Conservation (phyloP, 2,329 filamentous ascomycete genomes). For the Calycina herbarum region DNA sequence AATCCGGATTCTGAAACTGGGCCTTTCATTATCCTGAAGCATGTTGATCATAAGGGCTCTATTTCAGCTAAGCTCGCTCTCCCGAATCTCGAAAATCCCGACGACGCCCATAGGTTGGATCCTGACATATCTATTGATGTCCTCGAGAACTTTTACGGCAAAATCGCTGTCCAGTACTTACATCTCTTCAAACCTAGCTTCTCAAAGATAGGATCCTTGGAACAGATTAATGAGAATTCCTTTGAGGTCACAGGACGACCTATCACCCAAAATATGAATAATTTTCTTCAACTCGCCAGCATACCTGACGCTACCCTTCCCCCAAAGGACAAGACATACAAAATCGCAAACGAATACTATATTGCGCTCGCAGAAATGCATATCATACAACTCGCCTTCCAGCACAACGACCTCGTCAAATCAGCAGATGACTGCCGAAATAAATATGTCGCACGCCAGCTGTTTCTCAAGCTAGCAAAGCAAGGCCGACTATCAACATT, state of each 20-base stretch:
- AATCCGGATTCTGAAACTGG: slow-evolving; percentile 16
- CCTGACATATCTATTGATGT: slow-evolving; percentile 25
- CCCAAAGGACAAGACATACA: slow-evolving; percentile 4
- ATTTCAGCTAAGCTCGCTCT: not conserved
- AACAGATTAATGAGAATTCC: not conserved
- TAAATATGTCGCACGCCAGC: slow-evolving; percentile 12
- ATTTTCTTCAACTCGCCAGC: slow-evolving; percentile 6
- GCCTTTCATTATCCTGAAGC: slow-evolving; percentile 23
- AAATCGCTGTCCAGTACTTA: not conserved
- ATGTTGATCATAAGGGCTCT: slow-evolving; percentile 31
- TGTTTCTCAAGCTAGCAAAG: slow-evolving; percentile 30
- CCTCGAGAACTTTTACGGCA: slow-evolving; percentile 9
- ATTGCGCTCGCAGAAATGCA: slow-evolving; percentile 8
- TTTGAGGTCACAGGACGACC: slow-evolving; percentile 17
- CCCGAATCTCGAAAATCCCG: slow-evolving; percentile 4
- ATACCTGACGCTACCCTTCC: slow-evolving; percentile 4
- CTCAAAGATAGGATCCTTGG: not conserved
- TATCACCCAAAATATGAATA: slow-evolving; percentile 4
- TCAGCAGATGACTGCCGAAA: slow-evolving; percentile 3
- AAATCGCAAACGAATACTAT: slow-evolving; percentile 9
- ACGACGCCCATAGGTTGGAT: slow-evolving; percentile 24
- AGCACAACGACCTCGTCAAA: slow-evolving; percentile 7
- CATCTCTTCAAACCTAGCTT: slow-evolving; percentile 1
- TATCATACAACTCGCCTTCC: slow-evolving; percentile 7
- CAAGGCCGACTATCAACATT: slow-evolving; percentile 15